A percentile compares a stretch with the other conserved stretches of the same genome.
Evolutionary conservation across 805 yeast genomes (phyloP).

Genomic region (Metschnikowia reukaufii): DNA sequence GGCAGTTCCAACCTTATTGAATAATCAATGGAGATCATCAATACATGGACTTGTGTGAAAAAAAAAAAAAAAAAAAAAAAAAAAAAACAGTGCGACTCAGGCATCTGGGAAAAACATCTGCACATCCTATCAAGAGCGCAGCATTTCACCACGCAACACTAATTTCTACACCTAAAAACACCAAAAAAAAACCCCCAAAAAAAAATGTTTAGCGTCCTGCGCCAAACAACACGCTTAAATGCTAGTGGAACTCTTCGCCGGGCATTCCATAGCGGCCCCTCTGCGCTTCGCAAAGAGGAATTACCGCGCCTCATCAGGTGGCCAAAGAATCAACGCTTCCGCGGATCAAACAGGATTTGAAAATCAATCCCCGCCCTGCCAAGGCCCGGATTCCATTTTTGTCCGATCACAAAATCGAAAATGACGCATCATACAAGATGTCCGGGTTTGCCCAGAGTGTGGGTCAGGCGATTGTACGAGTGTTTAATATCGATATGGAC

Average conservation of each 20-base stretch:
- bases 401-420: slow-evolving; percentile 39
- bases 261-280: slow-evolving; percentile 15
- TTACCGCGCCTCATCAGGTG: slow-evolving; percentile 33
- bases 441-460: slow-evolving; percentile 41
- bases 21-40: too few species aligned
- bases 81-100: neutral
- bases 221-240: neutral
- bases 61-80: neutral
- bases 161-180: neutral
- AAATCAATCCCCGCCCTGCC: slow-evolving; percentile 37
- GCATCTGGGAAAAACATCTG: neutral
- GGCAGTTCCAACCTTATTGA: too few species aligned
- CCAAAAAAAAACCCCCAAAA: neutral
- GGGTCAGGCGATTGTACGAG: slow-evolving; percentile 62
- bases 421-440: slow-evolving; percentile 37
- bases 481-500: slow-evolving; percentile 86
- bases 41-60: neutral
- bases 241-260: neutral
- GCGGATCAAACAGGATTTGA: slow-evolving; percentile 33
- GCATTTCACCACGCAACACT: neutral
- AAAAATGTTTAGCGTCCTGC: slow-evolving; percentile 6
- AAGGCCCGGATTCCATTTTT: slow-evolving; percentile 38
- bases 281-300: slow-evolving; percentile 24
- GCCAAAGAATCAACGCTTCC: slow-evolving; percentile 44
- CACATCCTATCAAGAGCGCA: neutral